Evolutionary conservation across 495 filamentous ascomycete genomes (phyloP), one percentile per base, ranked within the genome.

Genomic region (Collariella sp.): DNA sequence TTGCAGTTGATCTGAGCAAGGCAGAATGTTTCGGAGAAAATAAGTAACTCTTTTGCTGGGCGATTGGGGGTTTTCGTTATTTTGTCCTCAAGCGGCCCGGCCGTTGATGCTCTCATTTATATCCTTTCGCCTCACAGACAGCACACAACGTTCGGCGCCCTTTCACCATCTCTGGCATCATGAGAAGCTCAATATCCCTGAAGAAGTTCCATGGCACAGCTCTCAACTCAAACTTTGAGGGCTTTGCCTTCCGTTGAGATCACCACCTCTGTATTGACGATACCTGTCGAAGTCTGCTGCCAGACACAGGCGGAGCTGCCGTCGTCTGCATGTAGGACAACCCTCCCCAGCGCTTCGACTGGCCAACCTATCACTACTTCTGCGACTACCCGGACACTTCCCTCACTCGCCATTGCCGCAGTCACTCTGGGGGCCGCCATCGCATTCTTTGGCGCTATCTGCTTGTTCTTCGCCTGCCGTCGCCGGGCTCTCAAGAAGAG

Each of bases 141-240:
- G 45, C 24, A 24, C 20, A 43, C 13, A 12, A 12, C 7, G 33
- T 7, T n/a, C 34, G 19, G 15, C 5, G 7, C 20, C 41, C 11
- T 34, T 29, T 16, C 22, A 16, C 19, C 29, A n/a, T 41, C 29
- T 34, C 51, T 22, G 20, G n/a, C 2, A 13, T 11, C 22, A n/a
- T 43, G 45, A 46, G 36, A 10, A 47, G 43, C 50, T 20, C 46
- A 44, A 19, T 31, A 59, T 59, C 51, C 39, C 50, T 51, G 46
- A 22, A 22, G 46, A 22, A 22, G 34, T 19, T 15, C 13, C 43
- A 31, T 34, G 35, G 16, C 40, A 22, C 41, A 33, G 46, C 22
- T 33, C 26, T 31, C 35, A 33, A 35, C 20, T 43, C 15, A 50
- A 1, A 11, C 36, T 18, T 39, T 24, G 38, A 33, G 19, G 46